phyloP scores from a whole-genome alignment of 2,329 filamentous ascomycete species.

The Trichoderma hamatum region DNA sequence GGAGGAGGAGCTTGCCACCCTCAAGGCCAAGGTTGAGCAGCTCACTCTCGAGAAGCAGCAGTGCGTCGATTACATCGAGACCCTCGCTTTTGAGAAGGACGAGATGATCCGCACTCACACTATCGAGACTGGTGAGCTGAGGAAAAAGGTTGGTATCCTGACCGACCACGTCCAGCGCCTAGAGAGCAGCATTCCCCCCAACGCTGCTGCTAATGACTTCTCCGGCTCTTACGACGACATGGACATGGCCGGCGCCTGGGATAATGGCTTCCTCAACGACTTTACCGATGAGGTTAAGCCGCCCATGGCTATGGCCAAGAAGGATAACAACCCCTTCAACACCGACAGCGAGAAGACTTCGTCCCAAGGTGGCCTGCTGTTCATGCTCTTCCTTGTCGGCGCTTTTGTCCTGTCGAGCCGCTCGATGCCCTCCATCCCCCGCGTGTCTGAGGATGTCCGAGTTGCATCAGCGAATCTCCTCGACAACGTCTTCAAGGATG shows the following conservation, averaged over 20 bases:
- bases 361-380: conserved; percentile 79
- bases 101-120: conserved; percentile 88
- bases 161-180: conserved; percentile 71
- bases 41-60: conserved; percentile 74
- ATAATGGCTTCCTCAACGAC: conserved; percentile 74
- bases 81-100: conserved; percentile 82
- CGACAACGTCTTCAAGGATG: conserved; percentile 80
- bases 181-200: conserved; percentile 58
- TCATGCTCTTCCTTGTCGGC: conserved; percentile 95
- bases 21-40: conserved; percentile 71
- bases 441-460: conserved; percentile 78
- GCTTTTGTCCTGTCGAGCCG: conserved; percentile 93
- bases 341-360: conserved; percentile 61
- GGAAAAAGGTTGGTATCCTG: conserved; percentile 88
- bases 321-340: conserved; percentile 44
- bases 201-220: conserved; percentile 59
- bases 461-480: conserved; percentile 76
- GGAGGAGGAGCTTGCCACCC: conserved; percentile 73
- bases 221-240: conserved; percentile 76
- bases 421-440: conserved; percentile 70
- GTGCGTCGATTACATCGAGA: conserved; percentile 74
- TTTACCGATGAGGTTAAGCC: conserved; percentile 68
- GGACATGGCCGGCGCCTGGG: conserved; percentile 82
- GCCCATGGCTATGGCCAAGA: conserved; percentile 61
- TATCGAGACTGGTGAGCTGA: conserved; percentile 84